These are phyloP conservation scores for Groenewaldozyma tartarivorans DNA, from an alignment of 805 yeast genomes.

Conservation along the genomic window DNA sequence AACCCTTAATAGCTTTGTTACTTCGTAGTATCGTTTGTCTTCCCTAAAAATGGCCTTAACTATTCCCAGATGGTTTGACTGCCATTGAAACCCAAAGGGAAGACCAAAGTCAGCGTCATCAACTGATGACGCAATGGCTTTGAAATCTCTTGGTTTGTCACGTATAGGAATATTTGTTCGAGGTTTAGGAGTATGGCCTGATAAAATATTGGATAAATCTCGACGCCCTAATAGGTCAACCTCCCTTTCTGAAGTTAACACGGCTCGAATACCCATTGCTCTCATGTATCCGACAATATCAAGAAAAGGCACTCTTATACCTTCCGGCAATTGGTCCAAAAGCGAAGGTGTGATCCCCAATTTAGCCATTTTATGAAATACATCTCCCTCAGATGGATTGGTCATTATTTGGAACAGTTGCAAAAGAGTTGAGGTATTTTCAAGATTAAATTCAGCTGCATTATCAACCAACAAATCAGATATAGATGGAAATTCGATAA, in stretches of 20 bases:
- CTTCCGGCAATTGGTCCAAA: conserved; percentile 65
- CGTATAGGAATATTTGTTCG: neutral
- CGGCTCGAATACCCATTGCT: neutral
- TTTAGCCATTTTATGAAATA: conserved; percentile 54
- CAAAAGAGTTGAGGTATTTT: conserved; percentile 5
- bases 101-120: conserved; percentile 37
- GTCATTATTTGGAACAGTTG: conserved; percentile 20
- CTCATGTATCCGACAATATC: conserved; percentile 25
- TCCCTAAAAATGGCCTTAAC: conserved; percentile 63
- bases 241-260: neutral
- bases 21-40: conserved; percentile 74
- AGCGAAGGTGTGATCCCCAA: conserved; percentile 38
- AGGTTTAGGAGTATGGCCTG: conserved; percentile 1
- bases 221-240: conserved; percentile 3
- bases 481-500: conserved; percentile 19
- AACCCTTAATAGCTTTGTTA: conserved; percentile 60
- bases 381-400: conserved; percentile 41
- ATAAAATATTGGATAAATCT: conserved; percentile 3
- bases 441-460: conserved; percentile 5
- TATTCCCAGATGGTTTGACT: conserved; percentile 57
- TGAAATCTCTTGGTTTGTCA: conserved; percentile 24
- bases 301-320: conserved; percentile 56
- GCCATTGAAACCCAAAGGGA: conserved; percentile 66
- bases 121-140: conserved; percentile 32
- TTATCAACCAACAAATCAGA: conserved; percentile 9